Percentiles rank a stretch among this genome's conserved stretches.
Evolutionary conservation across 345 rosid genomes (phyloP).

Genomic region (Aethionema arabicum): DNA sequence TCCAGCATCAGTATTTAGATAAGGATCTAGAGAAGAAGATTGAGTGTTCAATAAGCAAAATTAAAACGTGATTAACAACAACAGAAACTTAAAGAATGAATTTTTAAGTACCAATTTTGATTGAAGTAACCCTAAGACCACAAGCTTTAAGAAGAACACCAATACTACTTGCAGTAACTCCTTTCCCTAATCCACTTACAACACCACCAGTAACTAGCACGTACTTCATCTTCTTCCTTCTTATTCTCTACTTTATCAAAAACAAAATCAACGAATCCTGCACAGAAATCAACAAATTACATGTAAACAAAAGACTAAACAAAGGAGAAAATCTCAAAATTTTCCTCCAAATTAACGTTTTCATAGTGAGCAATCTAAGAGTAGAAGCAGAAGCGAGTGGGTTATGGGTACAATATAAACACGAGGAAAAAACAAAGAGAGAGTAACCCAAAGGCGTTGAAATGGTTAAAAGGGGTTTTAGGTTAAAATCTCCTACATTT

Average conservation of each 20-base stretch:
- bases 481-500: slow-evolving; percentile 25
- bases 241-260: neutral
- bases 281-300: slow-evolving; percentile 1
- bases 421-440: neutral
- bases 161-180: slow-evolving; percentile 68
- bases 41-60: slow-evolving; percentile 29
- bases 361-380: slow-evolving; percentile 4
- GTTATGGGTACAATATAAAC: neutral
- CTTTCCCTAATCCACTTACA: slow-evolving; percentile 70
- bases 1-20: slow-evolving; percentile 93
- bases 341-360: neutral
- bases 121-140: slow-evolving; percentile 79
- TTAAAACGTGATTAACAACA: neutral
- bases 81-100: neutral
- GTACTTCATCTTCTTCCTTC: slow-evolving; percentile 50
- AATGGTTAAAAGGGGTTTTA: slow-evolving; percentile 12
- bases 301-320: slow-evolving; percentile 1
- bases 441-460: slow-evolving; percentile 12
- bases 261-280: slow-evolving; percentile 24
- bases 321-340: neutral
- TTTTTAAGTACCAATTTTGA: slow-evolving; percentile 59
- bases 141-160: slow-evolving; percentile 70
- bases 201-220: slow-evolving; percentile 70
- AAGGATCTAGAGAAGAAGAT: slow-evolving; percentile 62
- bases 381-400: neutral